These are phyloP conservation scores for Mucor saturninus DNA, from an alignment of 371 early-diverging fungal genomes.

Conservation along the genomic window DNA sequence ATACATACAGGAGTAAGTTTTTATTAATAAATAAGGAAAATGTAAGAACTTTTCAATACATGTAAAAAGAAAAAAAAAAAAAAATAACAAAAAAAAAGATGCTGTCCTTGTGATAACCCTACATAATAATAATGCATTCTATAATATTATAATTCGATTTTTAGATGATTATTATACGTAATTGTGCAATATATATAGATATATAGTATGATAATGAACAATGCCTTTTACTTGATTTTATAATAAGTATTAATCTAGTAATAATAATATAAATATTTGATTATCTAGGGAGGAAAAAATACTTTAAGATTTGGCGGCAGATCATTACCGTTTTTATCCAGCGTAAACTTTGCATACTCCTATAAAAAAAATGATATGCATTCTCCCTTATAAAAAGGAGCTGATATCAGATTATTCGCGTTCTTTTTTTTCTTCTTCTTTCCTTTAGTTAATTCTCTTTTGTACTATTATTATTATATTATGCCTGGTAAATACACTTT, in stretches of 20 bases:
- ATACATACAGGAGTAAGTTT: background rate
- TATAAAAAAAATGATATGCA: background rate
- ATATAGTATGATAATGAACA: background rate
- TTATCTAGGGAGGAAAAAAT: background rate
- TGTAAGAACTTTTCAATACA: slow-evolving; percentile 5
- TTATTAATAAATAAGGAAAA: slow-evolving; percentile 1
- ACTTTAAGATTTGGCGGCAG: slow-evolving; percentile 18
- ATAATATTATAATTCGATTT: slow-evolving; percentile 1
- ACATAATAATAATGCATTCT: slow-evolving; percentile 1
- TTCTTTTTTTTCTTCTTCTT: slow-evolving; percentile 11
- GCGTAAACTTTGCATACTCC: background rate
- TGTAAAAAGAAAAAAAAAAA: background rate
- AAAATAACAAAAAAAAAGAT: background rate
- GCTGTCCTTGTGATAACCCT: slow-evolving; percentile 3
- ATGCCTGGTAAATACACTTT: background rate
- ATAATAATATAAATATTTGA: background rate
- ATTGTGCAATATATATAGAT: background rate
- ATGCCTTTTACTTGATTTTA: background rate
- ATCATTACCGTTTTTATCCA: slow-evolving; percentile 11
- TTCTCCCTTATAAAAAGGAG: slow-evolving; percentile 7
- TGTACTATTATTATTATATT: background rate
- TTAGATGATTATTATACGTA: slow-evolving; percentile 5
- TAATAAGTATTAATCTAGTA: background rate
- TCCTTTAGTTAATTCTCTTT: background rate
- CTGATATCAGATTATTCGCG: slow-evolving; percentile 6